Base-by-base conservation (phyloP, 768 basidiomycete genomes). In the Coprinopsis strossmayeri region DNA sequence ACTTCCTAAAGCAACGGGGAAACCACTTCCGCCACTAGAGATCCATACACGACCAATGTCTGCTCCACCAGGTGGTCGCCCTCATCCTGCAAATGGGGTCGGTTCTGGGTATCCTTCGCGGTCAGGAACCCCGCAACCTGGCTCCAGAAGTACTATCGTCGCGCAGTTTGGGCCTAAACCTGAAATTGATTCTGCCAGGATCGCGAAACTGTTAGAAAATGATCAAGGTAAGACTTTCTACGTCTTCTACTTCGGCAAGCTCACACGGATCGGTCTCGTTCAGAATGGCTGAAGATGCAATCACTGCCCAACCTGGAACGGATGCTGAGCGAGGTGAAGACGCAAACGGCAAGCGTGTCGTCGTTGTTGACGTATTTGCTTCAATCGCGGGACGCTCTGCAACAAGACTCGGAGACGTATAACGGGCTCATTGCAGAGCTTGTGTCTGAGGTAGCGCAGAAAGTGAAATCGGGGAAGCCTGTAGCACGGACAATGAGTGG, bases 401-500 rank as follows among this genome's bases (percentile, higher is more conserved):
- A 91, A 63, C 90, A 92, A 66, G 88, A 90, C 61, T 84, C 82
- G 30, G 86, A 96, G 69, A 87, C 82, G 23, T 92, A 91, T 59
- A 94, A 96, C 64, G 84, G 82, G 13, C 72, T 93, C 49, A 96
- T 96, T 51, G 93, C 85, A 23, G 91, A 91, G 61, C 70, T 96
- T 43, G 91, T 96, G n/a, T 82, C 82, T 35, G 91, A 95, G 64
- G 42, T 51, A 25, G 92, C 93, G 27, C 88, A 90, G 61, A 90
- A 87, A 64, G 73, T 82, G 46, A 89, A 87, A 59, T 79, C 79
- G 5, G 78, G 79, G 13, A 87, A 83, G 56, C 70, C 69, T 51
- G 40, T 42, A 25, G 50, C 53, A 23, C 56, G 62, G 20, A 61
- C 66, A 52, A 68, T 73, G 25, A 68, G 58, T 54, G 72, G 73